A percentile compares a stretch with the other conserved stretches of the same genome.
Evolutionary conservation across 768 basidiomycete species (phyloP).

Genomic region (Crepidotus variabilis): DNA sequence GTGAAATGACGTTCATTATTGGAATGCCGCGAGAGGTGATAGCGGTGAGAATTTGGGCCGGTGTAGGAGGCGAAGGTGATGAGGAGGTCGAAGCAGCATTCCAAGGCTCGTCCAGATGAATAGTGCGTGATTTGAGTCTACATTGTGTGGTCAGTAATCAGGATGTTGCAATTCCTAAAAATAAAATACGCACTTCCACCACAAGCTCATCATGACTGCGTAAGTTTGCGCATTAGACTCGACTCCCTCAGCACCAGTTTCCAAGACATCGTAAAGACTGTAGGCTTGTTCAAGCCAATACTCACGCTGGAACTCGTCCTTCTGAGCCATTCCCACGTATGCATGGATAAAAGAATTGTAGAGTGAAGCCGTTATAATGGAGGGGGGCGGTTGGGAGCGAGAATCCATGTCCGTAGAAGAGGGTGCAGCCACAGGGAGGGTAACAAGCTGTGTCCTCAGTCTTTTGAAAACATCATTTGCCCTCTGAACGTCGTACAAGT

Average conservation of each 20-base stretch:
- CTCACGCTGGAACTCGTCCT: slow-evolving; percentile 38
- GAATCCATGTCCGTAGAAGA: not conserved
- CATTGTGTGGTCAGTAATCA: not conserved
- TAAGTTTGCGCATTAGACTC: slow-evolving; percentile 58
- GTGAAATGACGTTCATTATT: slow-evolving; percentile 48
- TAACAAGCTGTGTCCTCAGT: slow-evolving; percentile 37
- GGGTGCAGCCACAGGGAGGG: slow-evolving; percentile 4
- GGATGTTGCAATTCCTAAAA: not conserved
- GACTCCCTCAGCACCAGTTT: slow-evolving; percentile 41
- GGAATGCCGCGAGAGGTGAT: slow-evolving; percentile 49
- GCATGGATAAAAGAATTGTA: slow-evolving; percentile 70
- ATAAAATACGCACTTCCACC: slow-evolving; percentile 42
- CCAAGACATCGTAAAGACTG: slow-evolving; percentile 57
- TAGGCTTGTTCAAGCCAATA: slow-evolving; percentile 65
- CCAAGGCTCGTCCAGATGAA: not conserved
- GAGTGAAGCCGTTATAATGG: slow-evolving; percentile 39
- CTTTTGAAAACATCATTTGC: slow-evolving; percentile 71
- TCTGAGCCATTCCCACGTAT: slow-evolving; percentile 56
- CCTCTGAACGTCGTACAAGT: slow-evolving; percentile 70
- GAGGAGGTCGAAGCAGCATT: not conserved
- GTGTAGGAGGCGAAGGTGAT: slow-evolving; percentile 2
- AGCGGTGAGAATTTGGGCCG: slow-evolving; percentile 36
- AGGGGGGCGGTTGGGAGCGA: not conserved
- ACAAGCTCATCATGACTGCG: slow-evolving; percentile 62
- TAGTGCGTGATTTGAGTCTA: slow-evolving; percentile 7